Conservation (phyloP, 1,284 basidiomycete genomes). For the Marasmius tenuissimus region DNA sequence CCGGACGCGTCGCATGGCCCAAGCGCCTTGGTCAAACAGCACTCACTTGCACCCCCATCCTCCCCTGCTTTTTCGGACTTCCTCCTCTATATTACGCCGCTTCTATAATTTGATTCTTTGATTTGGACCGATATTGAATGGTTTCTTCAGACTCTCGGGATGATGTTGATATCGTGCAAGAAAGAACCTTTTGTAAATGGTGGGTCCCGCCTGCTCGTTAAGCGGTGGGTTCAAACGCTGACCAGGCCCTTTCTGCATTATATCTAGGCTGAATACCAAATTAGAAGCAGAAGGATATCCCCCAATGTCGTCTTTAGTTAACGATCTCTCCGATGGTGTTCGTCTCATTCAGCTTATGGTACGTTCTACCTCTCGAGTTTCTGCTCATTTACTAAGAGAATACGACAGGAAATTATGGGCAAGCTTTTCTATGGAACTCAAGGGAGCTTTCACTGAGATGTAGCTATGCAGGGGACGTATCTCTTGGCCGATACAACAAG, state of each 20-base stretch:
- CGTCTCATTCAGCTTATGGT: slow-evolving; percentile 93
- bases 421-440: slow-evolving; percentile 13
- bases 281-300: slow-evolving; percentile 84
- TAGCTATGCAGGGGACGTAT: slow-evolving; percentile 69
- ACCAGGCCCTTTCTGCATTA: slow-evolving; percentile 1
- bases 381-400: neutral
- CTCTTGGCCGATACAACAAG: slow-evolving; percentile 89
- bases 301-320: slow-evolving; percentile 88
- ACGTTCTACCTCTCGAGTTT: slow-evolving; percentile 21
- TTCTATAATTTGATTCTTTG: slow-evolving; percentile 10
- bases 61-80: neutral
- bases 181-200: slow-evolving; percentile 89
- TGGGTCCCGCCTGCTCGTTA: slow-evolving; percentile 24
- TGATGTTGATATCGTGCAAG: slow-evolving; percentile 48
- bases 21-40: neutral
- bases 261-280: slow-evolving; percentile 88
- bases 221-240: neutral
- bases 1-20: slow-evolving; percentile 9
- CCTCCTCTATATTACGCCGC: slow-evolving; percentile 7
- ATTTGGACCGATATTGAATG: slow-evolving; percentile 55
- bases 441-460: slow-evolving; percentile 4
- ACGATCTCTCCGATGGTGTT: slow-evolving; percentile 94
- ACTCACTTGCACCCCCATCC: neutral
- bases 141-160: slow-evolving; percentile 42
- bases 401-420: slow-evolving; percentile 89